Evolutionary conservation across 2,329 filamentous ascomycete species (phyloP).

Genomic region (Exophiala bonariae): DNA sequence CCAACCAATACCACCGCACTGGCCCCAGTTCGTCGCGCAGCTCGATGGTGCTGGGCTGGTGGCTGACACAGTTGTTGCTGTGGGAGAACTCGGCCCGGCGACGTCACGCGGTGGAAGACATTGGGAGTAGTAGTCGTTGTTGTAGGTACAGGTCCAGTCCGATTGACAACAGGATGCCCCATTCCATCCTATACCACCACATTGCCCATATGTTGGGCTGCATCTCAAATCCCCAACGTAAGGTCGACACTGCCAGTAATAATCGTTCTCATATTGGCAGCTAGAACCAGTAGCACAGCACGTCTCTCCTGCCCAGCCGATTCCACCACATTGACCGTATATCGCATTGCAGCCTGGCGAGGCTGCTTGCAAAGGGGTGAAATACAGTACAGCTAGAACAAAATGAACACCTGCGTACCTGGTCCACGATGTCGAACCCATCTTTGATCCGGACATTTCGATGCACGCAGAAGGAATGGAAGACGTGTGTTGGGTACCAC

Average conservation of each 20-base stretch:
- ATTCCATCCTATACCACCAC: conserved; percentile 45
- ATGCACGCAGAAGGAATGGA: no score
- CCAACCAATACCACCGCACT: conserved; percentile 24
- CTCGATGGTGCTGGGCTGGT: background rate
- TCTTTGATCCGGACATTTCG: no score
- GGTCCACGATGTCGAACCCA: no score
- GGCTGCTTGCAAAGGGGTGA: background rate
- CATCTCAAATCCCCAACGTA: conserved; percentile 3
- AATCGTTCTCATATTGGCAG: background rate
- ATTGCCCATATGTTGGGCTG: conserved; percentile 39
- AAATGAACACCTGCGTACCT: no score
- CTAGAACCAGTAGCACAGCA: conserved; percentile 1
- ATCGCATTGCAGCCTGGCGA: background rate
- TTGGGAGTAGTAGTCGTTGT: conserved; percentile 50
- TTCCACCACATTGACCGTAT: conserved; percentile 1
- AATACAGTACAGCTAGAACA: no score
- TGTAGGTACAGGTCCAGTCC: conserved; percentile 40
- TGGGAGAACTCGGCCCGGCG: background rate
- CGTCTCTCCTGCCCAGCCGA: background rate
- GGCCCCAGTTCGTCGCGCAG: conserved; percentile 18
- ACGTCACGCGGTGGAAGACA: conserved; percentile 30
- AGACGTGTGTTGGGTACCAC: no score
- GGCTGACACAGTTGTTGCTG: background rate
- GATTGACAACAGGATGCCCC: conserved; percentile 42
- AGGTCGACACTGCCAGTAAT: conserved; percentile 4